A percentile compares a stretch with the other conserved stretches of the same genome.
Evolutionary conservation across 2,329 filamentous ascomycete species (phyloP).

Genomic region (Chaetothyriales sp.): DNA sequence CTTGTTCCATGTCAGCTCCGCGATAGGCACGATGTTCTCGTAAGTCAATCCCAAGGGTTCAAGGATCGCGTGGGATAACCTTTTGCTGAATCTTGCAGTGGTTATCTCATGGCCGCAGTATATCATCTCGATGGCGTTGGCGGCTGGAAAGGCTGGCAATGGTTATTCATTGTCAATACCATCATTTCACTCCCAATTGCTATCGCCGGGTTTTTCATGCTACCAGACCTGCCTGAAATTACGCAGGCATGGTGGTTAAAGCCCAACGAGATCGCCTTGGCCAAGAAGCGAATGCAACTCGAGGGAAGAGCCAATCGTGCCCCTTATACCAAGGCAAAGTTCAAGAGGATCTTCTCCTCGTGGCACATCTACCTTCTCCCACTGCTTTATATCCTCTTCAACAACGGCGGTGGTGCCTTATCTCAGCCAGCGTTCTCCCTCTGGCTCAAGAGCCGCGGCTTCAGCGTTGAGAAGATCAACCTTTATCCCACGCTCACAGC

Average conservation of each 20-base stretch:
- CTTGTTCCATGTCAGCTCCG: slow-evolving; percentile 38
- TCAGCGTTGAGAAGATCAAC: slow-evolving; percentile 35
- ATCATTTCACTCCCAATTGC: slow-evolving; percentile 32
- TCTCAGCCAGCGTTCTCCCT: slow-evolving; percentile 44
- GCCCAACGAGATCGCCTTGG: slow-evolving; percentile 30
- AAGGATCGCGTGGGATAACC: too few species aligned
- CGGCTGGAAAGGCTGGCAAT: slow-evolving; percentile 34
- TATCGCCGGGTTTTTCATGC: slow-evolving; percentile 32
- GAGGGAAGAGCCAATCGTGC: slow-evolving; percentile 34
- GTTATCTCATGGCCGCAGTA: slow-evolving; percentile 42
- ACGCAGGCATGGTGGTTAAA: slow-evolving; percentile 37
- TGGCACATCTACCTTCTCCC: slow-evolving; percentile 53
- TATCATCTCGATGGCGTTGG: slow-evolving; percentile 37
- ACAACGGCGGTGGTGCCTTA: slow-evolving; percentile 39
- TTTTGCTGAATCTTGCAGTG: slow-evolving; percentile 14
- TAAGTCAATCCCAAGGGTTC: not conserved
- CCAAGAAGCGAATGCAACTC: slow-evolving; percentile 37
- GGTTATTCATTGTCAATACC: slow-evolving; percentile 28
- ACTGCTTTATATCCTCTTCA: slow-evolving; percentile 50
- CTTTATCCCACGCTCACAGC: slow-evolving; percentile 46
- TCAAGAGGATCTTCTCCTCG: slow-evolving; percentile 47
- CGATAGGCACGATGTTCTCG: slow-evolving; percentile 30
- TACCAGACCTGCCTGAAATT: slow-evolving; percentile 30
- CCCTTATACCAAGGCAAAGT: slow-evolving; percentile 38
- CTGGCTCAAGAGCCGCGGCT: slow-evolving; percentile 32